Conservation (phyloP, 345 rosid species). For the Lepidium africanum region DNA sequence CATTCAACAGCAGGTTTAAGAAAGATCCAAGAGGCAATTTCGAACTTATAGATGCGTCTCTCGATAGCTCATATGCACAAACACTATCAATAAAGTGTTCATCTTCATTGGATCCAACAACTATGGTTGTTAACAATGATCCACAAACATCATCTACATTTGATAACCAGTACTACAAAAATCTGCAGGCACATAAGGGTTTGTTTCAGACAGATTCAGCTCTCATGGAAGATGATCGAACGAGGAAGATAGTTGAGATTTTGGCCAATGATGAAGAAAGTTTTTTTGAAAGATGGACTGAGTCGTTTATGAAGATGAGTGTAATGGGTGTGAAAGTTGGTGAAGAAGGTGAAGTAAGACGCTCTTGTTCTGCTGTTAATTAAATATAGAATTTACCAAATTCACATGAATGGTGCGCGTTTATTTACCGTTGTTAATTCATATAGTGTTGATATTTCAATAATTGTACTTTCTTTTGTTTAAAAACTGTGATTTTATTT, state of each 20-base stretch:
- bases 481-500: no score
- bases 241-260: slow-evolving; percentile 45
- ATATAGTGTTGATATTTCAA: no score
- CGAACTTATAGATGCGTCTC: slow-evolving; percentile 39
- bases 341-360: slow-evolving; percentile 64
- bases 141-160: slow-evolving; percentile 49
- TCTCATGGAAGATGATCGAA: slow-evolving; percentile 43
- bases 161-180: slow-evolving; percentile 61
- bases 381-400: neutral
- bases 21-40: slow-evolving; percentile 45
- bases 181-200: slow-evolving; percentile 48
- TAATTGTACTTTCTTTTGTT: neutral
- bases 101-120: slow-evolving; percentile 31
- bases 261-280: slow-evolving; percentile 46
- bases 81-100: slow-evolving; percentile 46
- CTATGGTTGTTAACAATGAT: slow-evolving; percentile 41
- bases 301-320: slow-evolving; percentile 68
- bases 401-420: neutral
- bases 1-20: slow-evolving; percentile 56
- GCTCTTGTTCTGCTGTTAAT: slow-evolving; percentile 43
- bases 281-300: slow-evolving; percentile 55
- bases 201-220: slow-evolving; percentile 72
- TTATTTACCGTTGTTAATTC: neutral
- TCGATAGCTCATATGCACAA: slow-evolving; percentile 44
- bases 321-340: slow-evolving; percentile 55